Evolutionary conservation across 306 rosid genomes (phyloP), one percentile per base, ranked within the genome.

Genomic region (Dicorynia guianensis): DNA sequence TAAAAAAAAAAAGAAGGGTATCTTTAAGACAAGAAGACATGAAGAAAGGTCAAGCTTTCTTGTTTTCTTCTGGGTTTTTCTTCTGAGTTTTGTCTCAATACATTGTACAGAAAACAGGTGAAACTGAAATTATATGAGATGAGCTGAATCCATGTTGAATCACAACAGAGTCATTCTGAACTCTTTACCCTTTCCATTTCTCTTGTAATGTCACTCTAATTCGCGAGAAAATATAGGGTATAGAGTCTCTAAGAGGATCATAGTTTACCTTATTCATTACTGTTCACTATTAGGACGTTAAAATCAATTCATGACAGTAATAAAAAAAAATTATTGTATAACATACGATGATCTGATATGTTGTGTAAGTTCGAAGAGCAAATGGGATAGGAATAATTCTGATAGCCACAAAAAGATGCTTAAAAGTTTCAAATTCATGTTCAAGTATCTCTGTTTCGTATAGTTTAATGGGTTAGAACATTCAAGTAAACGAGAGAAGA

Each of bases 71-170:
- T 65, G n/a, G 47, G 15, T 18, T 71, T 62, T 19, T 34, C 30
- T 25, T 47, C 13, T 0, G 9, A 47, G 63, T 71, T 57, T 81
- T 69, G 79, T 85, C 88, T 63, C 36, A 4, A 56, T 61, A 66
- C 82, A 81, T 67, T 84, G 88, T 81, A 64, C 36, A 81, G 63
- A 63, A 63, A 59, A 76, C 52, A 20, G 71, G 73, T 15, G 66
- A 47, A 25, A 25, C 30, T 25, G 30, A 25, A 84, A 50, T 39
- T 38, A 38, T 53, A 30, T n/a, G 20, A 56, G 71, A 72, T 17
- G 54, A 80, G 46, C 7, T 33, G 38, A 17, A 18, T 25, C 30
- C 30, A 18, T 69, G 11, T 43, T 18, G 50, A 69, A 54, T 61
- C 73, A 2, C 20, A 12, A 25, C 30, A 7, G 11, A 25, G 30